Evolutionary conservation across 139 green algal genomes (phyloP).

Genomic region (Chlorella sp.): DNA sequence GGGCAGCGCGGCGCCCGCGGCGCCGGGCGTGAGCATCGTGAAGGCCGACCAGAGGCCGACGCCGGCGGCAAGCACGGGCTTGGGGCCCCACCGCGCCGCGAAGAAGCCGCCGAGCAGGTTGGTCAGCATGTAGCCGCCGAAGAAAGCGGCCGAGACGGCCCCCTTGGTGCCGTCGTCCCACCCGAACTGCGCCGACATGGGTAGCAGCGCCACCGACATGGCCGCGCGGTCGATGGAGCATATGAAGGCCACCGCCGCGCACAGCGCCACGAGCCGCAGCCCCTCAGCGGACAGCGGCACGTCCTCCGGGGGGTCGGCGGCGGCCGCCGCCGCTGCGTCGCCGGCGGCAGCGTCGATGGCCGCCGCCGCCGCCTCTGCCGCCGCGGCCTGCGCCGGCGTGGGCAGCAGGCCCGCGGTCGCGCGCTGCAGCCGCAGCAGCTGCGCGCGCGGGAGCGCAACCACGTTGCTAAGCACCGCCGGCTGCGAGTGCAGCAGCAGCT

Average conservation of each 20-base stretch:
- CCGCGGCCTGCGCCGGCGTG: too few relatives aligned
- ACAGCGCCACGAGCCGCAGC: slow-evolving; percentile 35
- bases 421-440: too few relatives aligned
- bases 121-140: slow-evolving; percentile 73
- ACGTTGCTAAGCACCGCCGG: too few relatives aligned
- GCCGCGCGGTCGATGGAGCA: slow-evolving; percentile 76
- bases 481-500: too few relatives aligned
- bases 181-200: slow-evolving; percentile 66
- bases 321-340: too few relatives aligned
- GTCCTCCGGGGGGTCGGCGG: too few relatives aligned
- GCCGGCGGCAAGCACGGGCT: slow-evolving; percentile 63
- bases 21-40: slow-evolving; percentile 74
- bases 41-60: slow-evolving; percentile 78
- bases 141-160: slow-evolving; percentile 67
- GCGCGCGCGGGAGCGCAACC: too few relatives aligned
- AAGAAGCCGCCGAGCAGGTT: slow-evolving; percentile 64
- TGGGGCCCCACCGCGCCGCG: slow-evolving; percentile 53
- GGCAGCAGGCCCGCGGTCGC: too few relatives aligned
- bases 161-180: slow-evolving; percentile 78
- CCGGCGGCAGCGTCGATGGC: too few relatives aligned
- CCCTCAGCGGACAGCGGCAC: background rate
- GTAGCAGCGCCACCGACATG: slow-evolving; percentile 77
- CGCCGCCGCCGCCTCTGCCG: too few relatives aligned
- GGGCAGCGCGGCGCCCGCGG: slow-evolving; percentile 40
- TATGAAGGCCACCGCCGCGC: slow-evolving; percentile 56